Evolutionary conservation across 75 land plant genomes (phyloP).

Genomic region (Gnetum montanum): DNA sequence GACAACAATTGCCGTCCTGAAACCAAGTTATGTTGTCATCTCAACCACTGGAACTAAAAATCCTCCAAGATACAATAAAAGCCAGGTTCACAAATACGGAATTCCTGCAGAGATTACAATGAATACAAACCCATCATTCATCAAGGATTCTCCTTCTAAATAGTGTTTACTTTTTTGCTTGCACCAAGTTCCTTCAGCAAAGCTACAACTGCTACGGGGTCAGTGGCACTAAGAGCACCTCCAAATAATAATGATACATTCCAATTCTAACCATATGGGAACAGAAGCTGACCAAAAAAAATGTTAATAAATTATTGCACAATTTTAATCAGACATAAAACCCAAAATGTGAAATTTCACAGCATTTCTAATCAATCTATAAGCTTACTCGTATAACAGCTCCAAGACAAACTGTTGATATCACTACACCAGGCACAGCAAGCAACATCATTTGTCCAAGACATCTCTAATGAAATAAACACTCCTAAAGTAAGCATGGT

Average conservation of each 20-base stretch:
- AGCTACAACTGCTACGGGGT: conserved; percentile 96
- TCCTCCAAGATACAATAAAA: too few species aligned
- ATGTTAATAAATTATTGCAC: background rate
- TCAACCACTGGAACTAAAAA: too few species aligned
- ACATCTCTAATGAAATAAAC: conserved; percentile 53
- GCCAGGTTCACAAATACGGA: too few species aligned
- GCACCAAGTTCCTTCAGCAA: conserved; percentile 90
- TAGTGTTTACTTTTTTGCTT: conserved; percentile 89
- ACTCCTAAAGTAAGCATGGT: background rate
- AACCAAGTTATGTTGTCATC: too few species aligned
- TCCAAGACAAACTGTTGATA: conserved; percentile 85
- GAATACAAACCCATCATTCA: conserved; percentile 90
- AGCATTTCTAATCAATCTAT: background rate
- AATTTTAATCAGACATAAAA: background rate
- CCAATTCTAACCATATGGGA: conserved; percentile 93
- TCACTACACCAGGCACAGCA: conserved; percentile 93
- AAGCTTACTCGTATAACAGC: conserved; percentile 43
- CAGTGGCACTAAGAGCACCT: conserved; percentile 95
- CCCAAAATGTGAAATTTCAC: background rate
- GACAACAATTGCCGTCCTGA: conserved; percentile 94
- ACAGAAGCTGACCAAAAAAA: conserved; percentile 32
- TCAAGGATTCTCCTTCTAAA: conserved; percentile 96
- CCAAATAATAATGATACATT: conserved; percentile 82
- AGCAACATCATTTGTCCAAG: conserved; percentile 76
- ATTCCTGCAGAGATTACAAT: too few species aligned